Evolutionary conservation across 2,329 filamentous ascomycete species (phyloP).

Genomic region (Penicillium crustosum): DNA sequence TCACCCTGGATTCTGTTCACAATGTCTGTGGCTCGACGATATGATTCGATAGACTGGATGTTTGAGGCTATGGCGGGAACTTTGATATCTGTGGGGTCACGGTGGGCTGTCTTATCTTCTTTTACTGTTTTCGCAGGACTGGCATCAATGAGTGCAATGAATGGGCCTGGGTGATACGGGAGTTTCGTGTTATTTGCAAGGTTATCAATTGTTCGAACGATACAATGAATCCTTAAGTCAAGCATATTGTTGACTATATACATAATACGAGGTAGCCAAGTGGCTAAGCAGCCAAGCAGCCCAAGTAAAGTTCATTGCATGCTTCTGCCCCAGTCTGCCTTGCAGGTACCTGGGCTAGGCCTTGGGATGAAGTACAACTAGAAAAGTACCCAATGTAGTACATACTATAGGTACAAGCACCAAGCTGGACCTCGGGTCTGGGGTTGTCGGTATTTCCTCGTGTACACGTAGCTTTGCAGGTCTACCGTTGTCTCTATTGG

Average conservation of each 20-base stretch:
- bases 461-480: background rate
- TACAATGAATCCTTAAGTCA: conserved; percentile 6
- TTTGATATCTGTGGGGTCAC: conserved; percentile 14
- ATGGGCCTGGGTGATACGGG: conserved; percentile 32
- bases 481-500: background rate
- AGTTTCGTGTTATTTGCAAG: conserved; percentile 28
- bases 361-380: background rate
- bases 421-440: background rate
- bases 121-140: conserved; percentile 17
- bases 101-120: conserved; percentile 16
- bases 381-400: background rate
- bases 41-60: conserved; percentile 11
- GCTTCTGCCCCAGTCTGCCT: conserved; percentile 5
- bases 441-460: background rate
- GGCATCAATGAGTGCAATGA: conserved; percentile 33
- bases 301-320: background rate
- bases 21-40: conserved; percentile 1
- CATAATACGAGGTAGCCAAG: background rate
- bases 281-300: background rate
- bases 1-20: conserved; percentile 2
- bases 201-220: conserved; percentile 2
- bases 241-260: background rate
- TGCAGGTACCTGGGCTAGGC: background rate
- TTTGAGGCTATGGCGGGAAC: conserved; percentile 9
- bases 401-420: background rate